Base-by-base conservation (phyloP, 2,329 filamentous ascomycete genomes). In the Neonectria ditissima region DNA sequence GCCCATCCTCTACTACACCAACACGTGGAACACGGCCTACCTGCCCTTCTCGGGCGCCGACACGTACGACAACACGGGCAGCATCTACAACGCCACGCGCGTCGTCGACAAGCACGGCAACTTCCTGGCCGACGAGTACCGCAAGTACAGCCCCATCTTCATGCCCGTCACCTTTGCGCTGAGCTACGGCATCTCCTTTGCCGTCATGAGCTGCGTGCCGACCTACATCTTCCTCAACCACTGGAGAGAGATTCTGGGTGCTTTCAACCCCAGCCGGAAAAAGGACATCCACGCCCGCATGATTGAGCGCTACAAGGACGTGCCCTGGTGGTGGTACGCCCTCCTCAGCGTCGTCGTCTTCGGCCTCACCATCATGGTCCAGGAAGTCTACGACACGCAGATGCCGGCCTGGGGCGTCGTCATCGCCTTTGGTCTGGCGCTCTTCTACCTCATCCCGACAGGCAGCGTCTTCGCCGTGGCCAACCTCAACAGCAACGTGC, bases 21-120 rank as follows among this genome's bases (percentile, higher is more conserved):
- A 84, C 66, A 82, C 80, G 0, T 85, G 83, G 83, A 78, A 80
- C 56, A 83, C 84, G 0, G 80, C 62, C 9, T 60, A 65, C 18
- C 45, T 67, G 7, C 65, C 65, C n/a, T 65, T 67, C 47, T 67
- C 65, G 0, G 63, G 62, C 6, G 53, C 58, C 3, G 63, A 65
- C 6, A 67, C 59, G 8, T 67, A 65, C 37, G 65, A 67, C 34
- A 67, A 67, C 45, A 67, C 65, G 0, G 65, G 65, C 3, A 56
- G 22, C 7, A 32, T 65, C 8, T 67, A 62, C 51, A 63, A 67
- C n/a, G 56, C 62, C 5, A 58, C 58, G 8, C 55, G 63, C 3
- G 62, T 65, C 11, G 63, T 67, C 34, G 59, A 67, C 18, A 56
- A 62, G 18, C 62, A 67, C 3, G 63, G 63, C 1, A 63, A 55